These are phyloP conservation scores for Spiromastix sp. DNA, from an alignment of 2,329 filamentous ascomycete species.

Conservation along the genomic window DNA sequence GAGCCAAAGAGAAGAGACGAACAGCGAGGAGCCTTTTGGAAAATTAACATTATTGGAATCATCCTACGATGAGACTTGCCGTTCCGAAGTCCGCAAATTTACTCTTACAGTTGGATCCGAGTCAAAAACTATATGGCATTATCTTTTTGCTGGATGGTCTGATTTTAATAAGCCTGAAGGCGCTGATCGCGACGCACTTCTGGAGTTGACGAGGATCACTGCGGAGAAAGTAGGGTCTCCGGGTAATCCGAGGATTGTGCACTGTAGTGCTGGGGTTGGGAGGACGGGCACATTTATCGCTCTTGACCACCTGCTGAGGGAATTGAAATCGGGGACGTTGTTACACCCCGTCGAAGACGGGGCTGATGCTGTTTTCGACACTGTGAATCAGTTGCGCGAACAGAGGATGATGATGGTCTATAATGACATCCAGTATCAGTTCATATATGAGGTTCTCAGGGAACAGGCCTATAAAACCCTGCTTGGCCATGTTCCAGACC, in stretches of 20 bases:
- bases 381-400: constrained; percentile 69
- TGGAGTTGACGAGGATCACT: constrained; percentile 41
- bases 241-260: constrained; percentile 66
- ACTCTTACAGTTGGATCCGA: constrained; percentile 38
- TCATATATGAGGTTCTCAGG: constrained; percentile 78
- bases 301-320: constrained; percentile 79
- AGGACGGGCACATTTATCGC: constrained; percentile 93
- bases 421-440: constrained; percentile 69
- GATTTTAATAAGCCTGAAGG: constrained; percentile 72
- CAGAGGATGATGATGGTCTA: constrained; percentile 96
- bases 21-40: constrained; percentile 33
- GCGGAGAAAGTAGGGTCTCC: constrained; percentile 34
- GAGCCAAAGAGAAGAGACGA: constrained; percentile 50
- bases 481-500: constrained; percentile 14
- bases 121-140: constrained; percentile 65
- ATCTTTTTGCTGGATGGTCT: constrained; percentile 79
- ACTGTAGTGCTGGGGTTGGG: constrained; percentile 87
- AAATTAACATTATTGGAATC: constrained; percentile 52
- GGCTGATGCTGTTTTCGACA: constrained; percentile 62
- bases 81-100: constrained; percentile 65
- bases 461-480: constrained; percentile 38
- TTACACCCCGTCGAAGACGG: constrained; percentile 37
- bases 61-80: constrained; percentile 45
- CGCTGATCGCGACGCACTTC: constrained; percentile 39
- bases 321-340: constrained; percentile 66